These are phyloP conservation scores for Tolypocladium ovalisporum DNA, from an alignment of 2,329 filamentous ascomycete species.

Conservation along the genomic window DNA sequence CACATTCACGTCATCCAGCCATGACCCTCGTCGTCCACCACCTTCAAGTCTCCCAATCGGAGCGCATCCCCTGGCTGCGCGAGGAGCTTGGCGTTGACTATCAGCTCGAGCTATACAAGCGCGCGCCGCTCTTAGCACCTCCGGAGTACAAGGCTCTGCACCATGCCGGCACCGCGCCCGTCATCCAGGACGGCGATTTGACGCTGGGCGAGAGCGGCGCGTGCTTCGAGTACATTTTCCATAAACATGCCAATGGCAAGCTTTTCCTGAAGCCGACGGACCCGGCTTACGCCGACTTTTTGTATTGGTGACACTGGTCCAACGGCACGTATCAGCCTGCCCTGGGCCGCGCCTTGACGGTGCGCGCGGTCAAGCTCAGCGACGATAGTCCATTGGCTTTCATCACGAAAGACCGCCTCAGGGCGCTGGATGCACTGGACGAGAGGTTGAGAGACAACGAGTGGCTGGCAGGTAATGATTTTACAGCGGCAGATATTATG, in stretches of 20 bases:
- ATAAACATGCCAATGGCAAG: background rate
- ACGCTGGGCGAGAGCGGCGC: background rate
- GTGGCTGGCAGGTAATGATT: background rate
- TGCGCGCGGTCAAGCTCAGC: background rate
- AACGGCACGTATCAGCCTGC: background rate
- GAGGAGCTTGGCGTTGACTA: conserved; percentile 52
- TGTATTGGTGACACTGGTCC: background rate
- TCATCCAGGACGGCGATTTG: background rate
- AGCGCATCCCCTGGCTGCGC: conserved; percentile 53
- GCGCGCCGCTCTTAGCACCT: background rate
- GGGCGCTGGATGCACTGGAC: background rate
- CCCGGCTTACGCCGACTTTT: background rate
- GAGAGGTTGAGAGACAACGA: background rate
- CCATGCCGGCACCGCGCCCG: background rate
- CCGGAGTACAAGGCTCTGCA: background rate
- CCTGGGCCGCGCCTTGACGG: background rate
- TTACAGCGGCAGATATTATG: background rate
- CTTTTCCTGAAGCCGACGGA: background rate
- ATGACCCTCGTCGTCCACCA: conserved; percentile 36
- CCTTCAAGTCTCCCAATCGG: conserved; percentile 48
- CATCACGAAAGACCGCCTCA: background rate
- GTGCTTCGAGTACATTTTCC: background rate
- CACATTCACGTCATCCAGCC: background rate
- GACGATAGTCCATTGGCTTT: background rate
- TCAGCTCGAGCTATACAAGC: background rate